These are phyloP conservation scores for Actinomortierella wolfii DNA, from an alignment of 371 early-diverging fungal genomes.

Conservation along the genomic window DNA sequence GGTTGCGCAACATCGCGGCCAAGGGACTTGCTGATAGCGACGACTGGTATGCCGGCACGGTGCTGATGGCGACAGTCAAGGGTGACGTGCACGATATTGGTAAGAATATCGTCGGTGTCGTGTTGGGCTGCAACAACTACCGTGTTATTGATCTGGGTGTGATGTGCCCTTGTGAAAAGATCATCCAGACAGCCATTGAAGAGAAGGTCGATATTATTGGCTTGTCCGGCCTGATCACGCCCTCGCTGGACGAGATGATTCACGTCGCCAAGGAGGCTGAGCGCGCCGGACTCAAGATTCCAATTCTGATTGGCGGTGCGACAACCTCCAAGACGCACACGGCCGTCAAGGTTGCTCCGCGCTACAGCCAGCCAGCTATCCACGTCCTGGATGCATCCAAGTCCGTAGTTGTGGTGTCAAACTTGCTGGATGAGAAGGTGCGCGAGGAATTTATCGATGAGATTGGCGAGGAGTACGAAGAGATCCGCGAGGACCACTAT, in stretches of 20 bases:
- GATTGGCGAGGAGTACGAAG: slow-evolving; percentile 90
- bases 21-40: slow-evolving; percentile 50
- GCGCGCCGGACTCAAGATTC: slow-evolving; percentile 84
- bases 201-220: slow-evolving; percentile 92
- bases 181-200: slow-evolving; percentile 82
- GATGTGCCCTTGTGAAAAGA: slow-evolving; percentile 91
- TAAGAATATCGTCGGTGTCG: slow-evolving; percentile 93
- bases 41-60: slow-evolving; percentile 77
- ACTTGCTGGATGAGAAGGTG: slow-evolving; percentile 75
- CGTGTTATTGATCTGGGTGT: slow-evolving; percentile 92
- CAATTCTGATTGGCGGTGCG: slow-evolving; percentile 92
- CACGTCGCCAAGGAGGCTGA: slow-evolving; percentile 90
- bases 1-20: slow-evolving; percentile 44
- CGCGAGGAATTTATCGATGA: slow-evolving; percentile 85
- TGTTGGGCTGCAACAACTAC: slow-evolving; percentile 95
- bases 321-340: slow-evolving; percentile 96
- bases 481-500: slow-evolving; percentile 91
- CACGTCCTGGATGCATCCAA: slow-evolving; percentile 85
- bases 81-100: slow-evolving; percentile 91
- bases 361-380: slow-evolving; percentile 71
- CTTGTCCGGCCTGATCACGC: slow-evolving; percentile 91
- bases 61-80: slow-evolving; percentile 94
- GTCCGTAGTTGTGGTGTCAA: slow-evolving; percentile 81
- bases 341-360: slow-evolving; percentile 93
- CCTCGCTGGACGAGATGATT: slow-evolving; percentile 95